Evolutionary conservation across 768 basidiomycete genomes (phyloP).

Genomic region (Pisolithus microcarpus): DNA sequence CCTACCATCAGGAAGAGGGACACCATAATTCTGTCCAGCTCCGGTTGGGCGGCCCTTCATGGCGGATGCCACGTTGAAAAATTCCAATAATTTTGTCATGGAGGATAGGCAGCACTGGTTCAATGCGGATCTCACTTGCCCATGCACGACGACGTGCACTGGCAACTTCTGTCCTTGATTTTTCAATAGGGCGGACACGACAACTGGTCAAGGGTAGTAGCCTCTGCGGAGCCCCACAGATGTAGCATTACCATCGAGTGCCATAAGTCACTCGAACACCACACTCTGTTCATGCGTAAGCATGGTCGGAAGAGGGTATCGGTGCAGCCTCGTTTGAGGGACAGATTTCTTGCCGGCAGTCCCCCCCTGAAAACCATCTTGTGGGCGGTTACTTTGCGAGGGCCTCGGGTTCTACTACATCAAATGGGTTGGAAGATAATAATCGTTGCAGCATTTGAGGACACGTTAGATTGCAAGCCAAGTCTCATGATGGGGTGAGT

Average conservation of each 20-base stretch:
- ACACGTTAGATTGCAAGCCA: slow-evolving; percentile 5
- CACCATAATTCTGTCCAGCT: no score
- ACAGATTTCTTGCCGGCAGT: background rate
- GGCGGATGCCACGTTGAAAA: no score
- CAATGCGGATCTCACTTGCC: no score
- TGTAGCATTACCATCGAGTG: slow-evolving; percentile 5
- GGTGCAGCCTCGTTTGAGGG: background rate
- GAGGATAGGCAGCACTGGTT: no score
- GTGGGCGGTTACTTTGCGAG: background rate
- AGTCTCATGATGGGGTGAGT: slow-evolving; percentile 6
- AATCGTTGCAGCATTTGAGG: slow-evolving; percentile 1
- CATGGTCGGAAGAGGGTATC: background rate
- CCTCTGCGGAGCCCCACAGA: background rate
- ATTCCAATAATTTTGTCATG: no score
- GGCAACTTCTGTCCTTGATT: no score
- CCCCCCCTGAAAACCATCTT: background rate
- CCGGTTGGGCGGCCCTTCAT: no score
- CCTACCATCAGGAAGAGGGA: no score
- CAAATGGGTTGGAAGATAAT: background rate
- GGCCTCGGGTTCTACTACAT: slow-evolving; percentile 5
- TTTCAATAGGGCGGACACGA: no score
- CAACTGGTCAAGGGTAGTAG: no score
- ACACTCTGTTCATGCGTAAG: background rate
- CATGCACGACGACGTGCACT: no score
- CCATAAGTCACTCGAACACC: slow-evolving; percentile 5